These are phyloP conservation scores for Hymenoscyphus infarciens DNA, from an alignment of 2,329 filamentous ascomycete genomes.

Conservation along the genomic window DNA sequence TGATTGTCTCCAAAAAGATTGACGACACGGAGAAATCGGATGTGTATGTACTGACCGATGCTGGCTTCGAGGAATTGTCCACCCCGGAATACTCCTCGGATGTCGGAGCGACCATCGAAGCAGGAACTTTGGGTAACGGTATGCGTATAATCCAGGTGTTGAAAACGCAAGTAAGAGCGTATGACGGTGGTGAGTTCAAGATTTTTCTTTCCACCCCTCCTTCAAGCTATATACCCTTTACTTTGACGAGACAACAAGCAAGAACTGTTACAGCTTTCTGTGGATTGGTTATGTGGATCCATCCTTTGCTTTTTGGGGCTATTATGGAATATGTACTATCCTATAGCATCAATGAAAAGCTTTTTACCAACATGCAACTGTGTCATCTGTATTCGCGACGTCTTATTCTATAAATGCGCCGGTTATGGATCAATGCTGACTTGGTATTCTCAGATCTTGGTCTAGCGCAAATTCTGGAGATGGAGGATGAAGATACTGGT, in stretches of 20 bases:
- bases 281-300: conserved; percentile 14
- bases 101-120: conserved; percentile 73
- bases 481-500: conserved; percentile 86
- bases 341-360: conserved; percentile 41
- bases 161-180: conserved; percentile 81
- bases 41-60: conserved; percentile 71
- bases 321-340: conserved; percentile 36
- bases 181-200: conserved; percentile 71
- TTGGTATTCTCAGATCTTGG: conserved; percentile 61
- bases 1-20: conserved; percentile 70
- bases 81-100: conserved; percentile 92
- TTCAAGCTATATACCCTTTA: conserved; percentile 8
- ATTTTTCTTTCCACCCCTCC: conserved; percentile 19
- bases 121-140: conserved; percentile 76
- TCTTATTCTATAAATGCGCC: conserved; percentile 16
- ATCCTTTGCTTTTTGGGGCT: conserved; percentile 30
- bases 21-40: conserved; percentile 72
- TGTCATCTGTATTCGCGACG: conserved; percentile 26
- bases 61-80: conserved; percentile 69
- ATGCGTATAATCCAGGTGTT: conserved; percentile 84
- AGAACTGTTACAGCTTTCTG: conserved; percentile 14
- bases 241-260: conserved; percentile 15
- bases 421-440: conserved; percentile 14
- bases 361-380: conserved; percentile 33
- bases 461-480: conserved; percentile 84